Evolutionary conservation across 2,329 filamentous ascomycete species (phyloP), one percentile per base, ranked within the genome.

Genomic region (Penicillium occitanis): DNA sequence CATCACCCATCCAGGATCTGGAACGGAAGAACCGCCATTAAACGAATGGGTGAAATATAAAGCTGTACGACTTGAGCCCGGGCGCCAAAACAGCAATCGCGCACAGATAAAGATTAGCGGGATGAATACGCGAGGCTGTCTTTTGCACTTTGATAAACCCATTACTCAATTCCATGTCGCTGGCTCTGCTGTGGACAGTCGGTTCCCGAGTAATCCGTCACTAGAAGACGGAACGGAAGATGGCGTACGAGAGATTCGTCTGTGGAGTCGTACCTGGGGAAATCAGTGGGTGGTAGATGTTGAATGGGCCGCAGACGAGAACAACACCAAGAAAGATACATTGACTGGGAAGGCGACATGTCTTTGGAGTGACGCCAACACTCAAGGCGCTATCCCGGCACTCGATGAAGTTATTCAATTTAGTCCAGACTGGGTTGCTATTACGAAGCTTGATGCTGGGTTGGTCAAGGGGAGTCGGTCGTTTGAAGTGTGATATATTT

Each of bases 331-430:
- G 8, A 73, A 76, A 48, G 69, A 72, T 17, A 73, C 77, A 19
- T 72, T 92, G 40, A 84, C 83, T 69, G 91, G 93, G 1, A 84
- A 81, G 40, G 87, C 93, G 1, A 84, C 89, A 17, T 98, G 95
- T 78, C 82, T 91, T 37, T 98, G 93, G 93, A 92, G 90, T 72
- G 95, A 99, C 79, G 88, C 87, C 53, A 97, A 97, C 73, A 80
- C 81, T 42, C 77, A 79, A 2, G 89, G 87, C 3, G 83, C 84
- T 0, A 93, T 98, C 58, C 93, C 94, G 0, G 93, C 93, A 0
- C 85, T 94, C 61, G 90, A 95, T 71, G 93, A 98, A 78, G 83
- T 91, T 59, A 81, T 86, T 70, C 85, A 88, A 75, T 97, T 88
- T 78, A 84, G 88, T 70, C 95, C 95, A 0, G 81, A 83, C 4